phyloP scores from a whole-genome alignment of 225 moss, liverwort and hornwort genomes.

The Sphagnum contortum region DNA sequence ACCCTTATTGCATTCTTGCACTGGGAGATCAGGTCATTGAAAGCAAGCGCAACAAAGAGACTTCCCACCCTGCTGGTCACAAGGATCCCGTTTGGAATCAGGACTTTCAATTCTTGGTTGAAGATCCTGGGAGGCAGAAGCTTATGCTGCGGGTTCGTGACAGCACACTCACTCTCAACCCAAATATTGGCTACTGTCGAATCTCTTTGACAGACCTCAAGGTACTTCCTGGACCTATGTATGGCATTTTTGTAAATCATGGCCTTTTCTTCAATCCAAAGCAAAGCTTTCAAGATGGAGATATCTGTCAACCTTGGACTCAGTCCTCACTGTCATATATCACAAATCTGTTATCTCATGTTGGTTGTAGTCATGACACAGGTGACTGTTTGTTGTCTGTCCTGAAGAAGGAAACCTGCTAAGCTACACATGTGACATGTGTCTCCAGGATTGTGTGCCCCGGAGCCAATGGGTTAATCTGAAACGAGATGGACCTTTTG shows the following conservation, averaged over 20 bases:
- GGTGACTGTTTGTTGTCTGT: no score
- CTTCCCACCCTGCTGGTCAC: conserved; percentile 82
- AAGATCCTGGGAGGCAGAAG: conserved; percentile 66
- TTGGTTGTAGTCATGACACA: no score
- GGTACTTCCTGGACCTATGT: conserved; percentile 4
- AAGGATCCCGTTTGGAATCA: conserved; percentile 98
- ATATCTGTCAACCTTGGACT: no score
- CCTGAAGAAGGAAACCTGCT: no score
- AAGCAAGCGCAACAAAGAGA: conserved; percentile 94
- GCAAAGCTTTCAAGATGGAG: no score
- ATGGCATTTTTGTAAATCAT: no score
- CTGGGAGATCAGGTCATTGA: conserved; percentile 85
- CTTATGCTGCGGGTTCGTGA: conserved; percentile 76
- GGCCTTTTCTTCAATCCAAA: no score
- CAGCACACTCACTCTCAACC: conserved; percentile 80
- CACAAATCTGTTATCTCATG: no score
- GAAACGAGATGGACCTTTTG: conserved; percentile 71
- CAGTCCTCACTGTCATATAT: no score
- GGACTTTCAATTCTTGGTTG: conserved; percentile 78
- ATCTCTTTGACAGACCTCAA: conserved; percentile 74
- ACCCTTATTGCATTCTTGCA: conserved; percentile 80
- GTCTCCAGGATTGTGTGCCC: conserved; percentile 71
- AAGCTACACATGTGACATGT: no score
- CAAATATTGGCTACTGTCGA: conserved; percentile 79
- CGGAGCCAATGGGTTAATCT: conserved; percentile 82